These are phyloP conservation scores for Zygosaccharomyces pseudobailii DNA, from an alignment of 1,139 yeast species.

Conservation along the genomic window DNA sequence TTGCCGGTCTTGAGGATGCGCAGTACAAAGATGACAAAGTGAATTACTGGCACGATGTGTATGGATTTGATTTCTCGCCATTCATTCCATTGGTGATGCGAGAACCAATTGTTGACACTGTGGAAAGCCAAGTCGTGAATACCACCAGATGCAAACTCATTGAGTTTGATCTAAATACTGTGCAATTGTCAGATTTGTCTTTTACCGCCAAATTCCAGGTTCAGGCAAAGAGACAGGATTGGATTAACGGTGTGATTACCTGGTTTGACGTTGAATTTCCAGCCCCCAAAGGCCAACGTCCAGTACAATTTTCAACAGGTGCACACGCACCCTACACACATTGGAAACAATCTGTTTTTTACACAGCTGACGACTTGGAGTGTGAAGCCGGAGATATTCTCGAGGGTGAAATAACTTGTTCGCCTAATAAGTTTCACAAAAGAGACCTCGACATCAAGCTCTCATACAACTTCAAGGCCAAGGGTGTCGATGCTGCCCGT, in stretches of 20 bases:
- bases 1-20: slow-evolving; percentile 94
- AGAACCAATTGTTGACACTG: slow-evolving; percentile 94
- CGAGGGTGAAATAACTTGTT: slow-evolving; percentile 64
- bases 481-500: slow-evolving; percentile 46
- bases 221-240: slow-evolving; percentile 71
- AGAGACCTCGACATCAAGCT: slow-evolving; percentile 77
- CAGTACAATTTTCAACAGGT: slow-evolving; percentile 69
- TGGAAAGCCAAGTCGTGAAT: slow-evolving; percentile 70
- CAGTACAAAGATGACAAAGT: slow-evolving; percentile 90
- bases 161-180: slow-evolving; percentile 86
- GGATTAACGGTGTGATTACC: slow-evolving; percentile 81
- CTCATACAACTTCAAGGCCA: slow-evolving; percentile 49
- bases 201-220: slow-evolving; percentile 65
- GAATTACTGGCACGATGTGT: slow-evolving; percentile 94
- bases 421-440: slow-evolving; percentile 75
- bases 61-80: slow-evolving; percentile 89
- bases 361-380: slow-evolving; percentile 76
- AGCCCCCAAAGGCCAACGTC: slow-evolving; percentile 45
- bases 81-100: slow-evolving; percentile 71
- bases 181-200: slow-evolving; percentile 74
- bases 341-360: slow-evolving; percentile 98
- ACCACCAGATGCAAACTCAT: slow-evolving; percentile 68
- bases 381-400: slow-evolving; percentile 72
- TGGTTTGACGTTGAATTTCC: slow-evolving; percentile 96
- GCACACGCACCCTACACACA: slow-evolving; percentile 80